Base-by-base conservation (phyloP, 2,329 filamentous ascomycete genomes). In the Penicillium sclerotigenum region DNA sequence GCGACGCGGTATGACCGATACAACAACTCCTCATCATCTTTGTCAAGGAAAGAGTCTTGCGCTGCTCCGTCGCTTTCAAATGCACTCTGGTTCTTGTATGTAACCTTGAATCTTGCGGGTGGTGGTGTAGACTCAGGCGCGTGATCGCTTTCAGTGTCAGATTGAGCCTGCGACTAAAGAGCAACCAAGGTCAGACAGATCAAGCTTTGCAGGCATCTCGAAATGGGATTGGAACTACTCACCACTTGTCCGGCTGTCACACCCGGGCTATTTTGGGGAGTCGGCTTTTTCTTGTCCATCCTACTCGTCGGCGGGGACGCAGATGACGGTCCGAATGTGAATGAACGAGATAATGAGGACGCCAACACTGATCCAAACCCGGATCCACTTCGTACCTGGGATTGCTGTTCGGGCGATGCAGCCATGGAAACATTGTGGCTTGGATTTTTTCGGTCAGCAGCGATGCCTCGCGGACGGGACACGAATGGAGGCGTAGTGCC, bases 51-150 rank as follows among this genome's bases (percentile, higher is more conserved):
- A 13, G 80, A 75, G 18, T 75, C 69, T 51, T 75, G 75, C 3
- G 76, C 69, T 49, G 74, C 71, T 13, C 75, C 77, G 56, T 83
- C 79, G 34, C 80, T 77, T 54, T 83, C 80, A 60, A 87, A 87
- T 34, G 77, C 74, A 53, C 78, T 75, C 58, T 81, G 79, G 48
- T 86, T 84, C 61, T 82, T 83, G 26, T 84, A 71, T n/a, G 73
- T 77, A 20, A 82, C 72, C 51, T 76, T 79, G 53, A 84, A 59
- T 55, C 67, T 71, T 54, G 65, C 58, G 54, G 68, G 47, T 52
- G 64, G 59, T 59, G 73, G 71, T 56, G 61, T 37, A n/a, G 52
- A 28, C 26, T 64, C 61, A 18, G 59, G 56, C 36, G 59, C 68
- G 60, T 58, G 74, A 43, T 74, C 73, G 49, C 68, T 74, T 54